phyloP scores from a whole-genome alignment of 2,329 filamentous ascomycete species.

The Diplodia scrobiculata region DNA sequence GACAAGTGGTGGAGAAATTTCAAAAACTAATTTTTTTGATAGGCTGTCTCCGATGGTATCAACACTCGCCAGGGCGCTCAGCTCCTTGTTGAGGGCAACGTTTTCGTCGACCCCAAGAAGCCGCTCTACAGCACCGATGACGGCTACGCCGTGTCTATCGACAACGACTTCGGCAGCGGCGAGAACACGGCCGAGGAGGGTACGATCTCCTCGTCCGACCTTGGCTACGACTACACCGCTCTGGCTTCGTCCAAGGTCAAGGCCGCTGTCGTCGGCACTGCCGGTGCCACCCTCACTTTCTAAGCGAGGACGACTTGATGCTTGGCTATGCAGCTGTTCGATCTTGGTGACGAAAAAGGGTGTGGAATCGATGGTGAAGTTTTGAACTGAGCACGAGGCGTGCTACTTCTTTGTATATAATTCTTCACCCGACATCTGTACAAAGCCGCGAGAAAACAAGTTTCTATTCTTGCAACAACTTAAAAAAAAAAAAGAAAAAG shows the following conservation, averaged over 20 bases:
- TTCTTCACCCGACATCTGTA: background rate
- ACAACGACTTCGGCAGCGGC: slow-evolving; percentile 46
- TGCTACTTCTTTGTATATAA: slow-evolving; percentile 20
- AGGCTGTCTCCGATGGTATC: slow-evolving; percentile 45
- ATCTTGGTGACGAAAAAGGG: background rate
- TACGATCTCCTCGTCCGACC: slow-evolving; percentile 36
- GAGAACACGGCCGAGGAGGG: slow-evolving; percentile 41
- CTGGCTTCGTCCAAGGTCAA: slow-evolving; percentile 43
- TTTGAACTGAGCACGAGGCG: background rate
- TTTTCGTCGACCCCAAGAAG: slow-evolving; percentile 41
- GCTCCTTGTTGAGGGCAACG: slow-evolving; percentile 49
- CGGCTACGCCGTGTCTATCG: slow-evolving; percentile 44
- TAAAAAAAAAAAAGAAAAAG: background rate
- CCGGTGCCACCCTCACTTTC: slow-evolving; percentile 46
- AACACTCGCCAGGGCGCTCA: slow-evolving; percentile 50
- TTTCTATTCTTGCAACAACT: background rate
- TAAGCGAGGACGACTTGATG: slow-evolving; percentile 28
- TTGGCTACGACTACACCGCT: slow-evolving; percentile 43
- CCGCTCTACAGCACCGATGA: slow-evolving; percentile 41
- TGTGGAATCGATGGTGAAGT: background rate
- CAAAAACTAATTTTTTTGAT: slow-evolving; percentile 31
- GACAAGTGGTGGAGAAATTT: too few relatives aligned
- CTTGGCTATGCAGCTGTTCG: background rate
- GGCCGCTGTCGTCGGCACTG: slow-evolving; percentile 45
- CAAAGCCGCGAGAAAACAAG: background rate